Base-by-base conservation (phyloP, 257 asterid species). In the Solanum medicagineum region DNA sequence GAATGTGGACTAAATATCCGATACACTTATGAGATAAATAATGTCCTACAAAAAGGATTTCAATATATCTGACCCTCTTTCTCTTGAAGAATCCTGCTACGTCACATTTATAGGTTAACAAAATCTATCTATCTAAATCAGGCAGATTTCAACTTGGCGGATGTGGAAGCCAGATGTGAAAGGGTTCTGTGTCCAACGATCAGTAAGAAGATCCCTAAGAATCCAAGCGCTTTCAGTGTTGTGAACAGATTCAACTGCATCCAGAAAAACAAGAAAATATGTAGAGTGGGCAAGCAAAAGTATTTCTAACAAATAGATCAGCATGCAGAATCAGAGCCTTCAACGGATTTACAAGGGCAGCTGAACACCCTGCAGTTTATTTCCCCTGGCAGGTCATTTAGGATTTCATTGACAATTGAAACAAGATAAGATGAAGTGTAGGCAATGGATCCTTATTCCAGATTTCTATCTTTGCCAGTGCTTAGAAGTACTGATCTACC, bases 201-300 rank as follows among this genome's bases (percentile, higher is more conserved):
- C 92, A 94, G 87, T 95, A 95, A 94, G 93, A 95, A 95, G 73
- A 92, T 85, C 79, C 97, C 99, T 89, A 95, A 74, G 57, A 97
- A 66, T 75, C 98, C 98, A 77, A 97, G 98, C 70, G 91, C 91
- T 92, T 93, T 97, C 92, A 97, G 84, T 51, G 99, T 97, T 71
- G 94, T 92, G 90, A 97, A 97, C 57, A 97, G 93, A 87, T 97
- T 96, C 94, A 94, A 92, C 99, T 96, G 95, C 91, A 90, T 65
- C 10, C 62, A 86, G 56, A 87, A 53, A 86, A 55, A 62, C 19
- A 40, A 75, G 44, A n/a, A 84, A 53, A 77, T 15, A 84, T 20
- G 81, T 40, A 13, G 16, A 40, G 81, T 85, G 86, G 66, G 44
- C 73, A 54, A 62, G 83, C 45, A 77, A 77, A 17, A 51, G n/a